Conservation (phyloP, 352 stramenopile genomes). For the Albugo candida region DNA sequence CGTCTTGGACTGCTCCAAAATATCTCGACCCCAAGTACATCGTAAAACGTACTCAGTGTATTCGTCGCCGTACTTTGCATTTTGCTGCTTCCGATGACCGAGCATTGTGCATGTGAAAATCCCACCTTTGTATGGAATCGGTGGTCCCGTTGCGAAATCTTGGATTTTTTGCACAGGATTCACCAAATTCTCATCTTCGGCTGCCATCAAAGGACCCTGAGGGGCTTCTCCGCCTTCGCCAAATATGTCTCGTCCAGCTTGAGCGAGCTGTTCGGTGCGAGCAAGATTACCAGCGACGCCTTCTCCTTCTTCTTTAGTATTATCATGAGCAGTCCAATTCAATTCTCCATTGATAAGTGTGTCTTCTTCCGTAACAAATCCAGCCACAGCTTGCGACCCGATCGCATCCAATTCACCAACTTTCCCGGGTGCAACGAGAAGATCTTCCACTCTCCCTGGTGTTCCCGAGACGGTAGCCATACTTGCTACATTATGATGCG, state of each 20-base stretch:
- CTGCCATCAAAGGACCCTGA: conserved; percentile 60
- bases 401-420: conserved; percentile 41
- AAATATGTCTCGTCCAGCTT: conserved; percentile 71
- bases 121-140: conserved; percentile 80
- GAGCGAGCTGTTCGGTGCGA: conserved; percentile 60
- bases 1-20: conserved; percentile 75
- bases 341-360: conserved; percentile 67
- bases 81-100: conserved; percentile 72
- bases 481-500: no score
- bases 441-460: no score
- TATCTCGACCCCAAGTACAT: conserved; percentile 75
- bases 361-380: conserved; percentile 54
- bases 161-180: conserved; percentile 77
- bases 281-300: conserved; percentile 49
- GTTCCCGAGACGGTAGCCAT: no score
- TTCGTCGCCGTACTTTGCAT: conserved; percentile 80
- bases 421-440: no score
- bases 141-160: conserved; percentile 76
- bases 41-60: conserved; percentile 81
- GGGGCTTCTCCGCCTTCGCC: conserved; percentile 60
- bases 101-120: conserved; percentile 81
- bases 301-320: conserved; percentile 56
- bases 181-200: conserved; percentile 70
- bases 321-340: conserved; percentile 71
- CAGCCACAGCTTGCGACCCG: conserved; percentile 51